Conservation (phyloP, 108 stramenopile genomes). For the Schizochytrium sp. region DNA sequence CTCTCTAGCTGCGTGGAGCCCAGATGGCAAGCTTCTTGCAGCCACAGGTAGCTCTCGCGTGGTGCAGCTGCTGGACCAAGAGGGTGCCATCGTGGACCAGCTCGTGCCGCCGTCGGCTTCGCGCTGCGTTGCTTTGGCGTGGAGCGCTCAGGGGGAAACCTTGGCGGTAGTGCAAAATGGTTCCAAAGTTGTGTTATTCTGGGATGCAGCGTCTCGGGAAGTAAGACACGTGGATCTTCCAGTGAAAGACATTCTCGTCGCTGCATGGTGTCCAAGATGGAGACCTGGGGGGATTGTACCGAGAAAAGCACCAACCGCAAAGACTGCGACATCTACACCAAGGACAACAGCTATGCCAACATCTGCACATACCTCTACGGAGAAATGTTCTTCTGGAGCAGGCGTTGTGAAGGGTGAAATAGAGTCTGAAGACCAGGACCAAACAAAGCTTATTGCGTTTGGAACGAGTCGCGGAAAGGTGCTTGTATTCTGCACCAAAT, state of each 20-base stretch:
- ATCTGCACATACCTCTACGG: neutral
- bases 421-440: neutral
- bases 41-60: constrained; percentile 21
- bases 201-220: neutral
- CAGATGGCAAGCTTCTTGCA: neutral
- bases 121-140: constrained; percentile 5
- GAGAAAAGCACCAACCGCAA: no score
- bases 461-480: neutral
- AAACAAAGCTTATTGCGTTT: neutral
- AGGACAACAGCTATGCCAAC: neutral
- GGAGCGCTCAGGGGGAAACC: neutral
- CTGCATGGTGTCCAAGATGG: no score
- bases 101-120: neutral
- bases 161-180: constrained; percentile 3
- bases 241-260: neutral
- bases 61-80: constrained; percentile 24
- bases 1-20: neutral
- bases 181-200: neutral
- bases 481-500: neutral
- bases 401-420: neutral
- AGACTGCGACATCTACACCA: no score
- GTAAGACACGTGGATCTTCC: neutral
- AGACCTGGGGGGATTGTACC: no score
- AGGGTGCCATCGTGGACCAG: neutral
- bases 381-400: neutral